These are phyloP conservation scores for Hypoxylon sp. DNA, from an alignment of 2,329 filamentous ascomycete genomes.

Conservation along the genomic window DNA sequence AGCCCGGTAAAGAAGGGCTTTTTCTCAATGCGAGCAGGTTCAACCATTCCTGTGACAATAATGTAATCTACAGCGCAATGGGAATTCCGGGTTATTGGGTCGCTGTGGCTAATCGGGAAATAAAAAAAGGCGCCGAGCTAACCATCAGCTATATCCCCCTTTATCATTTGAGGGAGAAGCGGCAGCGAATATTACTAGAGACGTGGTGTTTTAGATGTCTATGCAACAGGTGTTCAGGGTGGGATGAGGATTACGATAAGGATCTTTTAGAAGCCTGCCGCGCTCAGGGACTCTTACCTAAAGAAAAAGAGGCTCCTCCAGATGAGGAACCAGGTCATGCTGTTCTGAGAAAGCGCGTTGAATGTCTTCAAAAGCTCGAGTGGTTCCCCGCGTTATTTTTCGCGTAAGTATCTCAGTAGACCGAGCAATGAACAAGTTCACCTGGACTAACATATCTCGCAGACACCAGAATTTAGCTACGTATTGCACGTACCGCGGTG, in stretches of 20 bases:
- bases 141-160: conserved; percentile 23
- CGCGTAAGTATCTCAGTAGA: conserved; percentile 27
- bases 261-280: neutral
- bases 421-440: neutral
- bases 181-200: neutral
- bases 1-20: neutral
- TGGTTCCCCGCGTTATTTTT: conserved; percentile 25
- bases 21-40: conserved; percentile 29
- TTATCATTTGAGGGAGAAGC: neutral
- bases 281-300: neutral
- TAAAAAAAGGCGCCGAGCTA: conserved; percentile 26
- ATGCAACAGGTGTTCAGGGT: conserved; percentile 21
- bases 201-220: conserved; percentile 17
- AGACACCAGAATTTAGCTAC: neutral
- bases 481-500: neutral
- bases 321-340: neutral
- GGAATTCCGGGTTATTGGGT: conserved; percentile 1
- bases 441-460: neutral
- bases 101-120: conserved; percentile 6
- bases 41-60: conserved; percentile 38
- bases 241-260: conserved; percentile 2
- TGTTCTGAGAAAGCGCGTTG: neutral
- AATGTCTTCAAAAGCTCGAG: neutral
- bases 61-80: conserved; percentile 4
- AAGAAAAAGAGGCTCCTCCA: neutral